These are phyloP conservation scores for Podila clonocystis DNA, from an alignment of 192 early-diverging fungal genomes.

Conservation along the genomic window DNA sequence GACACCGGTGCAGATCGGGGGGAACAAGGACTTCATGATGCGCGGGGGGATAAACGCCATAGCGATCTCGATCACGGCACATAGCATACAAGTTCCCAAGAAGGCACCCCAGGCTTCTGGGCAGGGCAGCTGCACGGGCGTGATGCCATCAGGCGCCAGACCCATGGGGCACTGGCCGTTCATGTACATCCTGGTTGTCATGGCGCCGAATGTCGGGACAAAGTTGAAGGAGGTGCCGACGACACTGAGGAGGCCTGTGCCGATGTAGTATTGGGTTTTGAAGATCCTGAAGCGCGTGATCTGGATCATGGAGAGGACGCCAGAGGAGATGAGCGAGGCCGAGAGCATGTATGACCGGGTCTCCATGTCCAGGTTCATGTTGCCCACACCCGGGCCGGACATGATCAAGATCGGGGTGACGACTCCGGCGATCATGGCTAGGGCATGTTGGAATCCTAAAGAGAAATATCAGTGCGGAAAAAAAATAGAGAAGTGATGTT, in stretches of 20 bases:
- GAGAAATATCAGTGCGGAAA: conserved; percentile 3
- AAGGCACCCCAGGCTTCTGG: conserved; percentile 63
- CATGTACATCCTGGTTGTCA: conserved; percentile 63
- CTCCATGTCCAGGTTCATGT: conserved; percentile 51
- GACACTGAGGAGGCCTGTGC: conserved; percentile 60
- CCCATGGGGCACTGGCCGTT: conserved; percentile 59
- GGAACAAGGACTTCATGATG: conserved; percentile 58
- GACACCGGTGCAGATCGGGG: conserved; percentile 59
- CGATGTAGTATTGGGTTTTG: conserved; percentile 55
- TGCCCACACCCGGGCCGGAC: conserved; percentile 50
- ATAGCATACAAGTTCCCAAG: conserved; percentile 63
- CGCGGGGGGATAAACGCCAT: conserved; percentile 60
- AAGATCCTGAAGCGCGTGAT: conserved; percentile 58
- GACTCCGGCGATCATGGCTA: conserved; percentile 53
- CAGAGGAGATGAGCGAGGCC: conserved; percentile 58
- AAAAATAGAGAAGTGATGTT: not conserved
- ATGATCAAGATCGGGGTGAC: conserved; percentile 60
- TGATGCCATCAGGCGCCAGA: conserved; percentile 54
- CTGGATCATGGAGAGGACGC: conserved; percentile 55
- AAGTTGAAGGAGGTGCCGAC: conserved; percentile 62
- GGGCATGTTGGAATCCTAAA: conserved; percentile 39
- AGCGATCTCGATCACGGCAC: conserved; percentile 56
- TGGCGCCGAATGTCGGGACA: conserved; percentile 57
- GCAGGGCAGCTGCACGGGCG: conserved; percentile 53
- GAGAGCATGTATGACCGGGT: conserved; percentile 56